Base-by-base conservation (phyloP, 306 rosid genomes). In the Cucumis cinereus region DNA sequence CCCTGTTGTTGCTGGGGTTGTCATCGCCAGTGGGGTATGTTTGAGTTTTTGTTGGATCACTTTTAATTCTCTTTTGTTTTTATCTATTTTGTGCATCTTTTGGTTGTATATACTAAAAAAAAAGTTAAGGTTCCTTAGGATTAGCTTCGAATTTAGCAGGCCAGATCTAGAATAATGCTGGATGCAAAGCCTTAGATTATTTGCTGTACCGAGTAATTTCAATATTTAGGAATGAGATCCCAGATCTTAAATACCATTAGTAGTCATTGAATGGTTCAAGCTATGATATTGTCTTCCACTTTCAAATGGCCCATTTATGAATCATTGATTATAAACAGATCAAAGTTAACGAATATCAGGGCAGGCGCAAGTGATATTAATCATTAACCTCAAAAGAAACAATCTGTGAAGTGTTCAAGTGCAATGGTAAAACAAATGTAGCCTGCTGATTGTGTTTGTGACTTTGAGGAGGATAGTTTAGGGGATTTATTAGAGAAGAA, bases 11-110 rank as follows among this genome's bases (percentile, higher is more conserved):
- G 33, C 99, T 59, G 99, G 99, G 16, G 99, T 94, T 77, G 97
- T 92, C 78, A 92, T 94, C 87, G 99, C 99, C 23, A 94, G 99
- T 56, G 99, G 99, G 93, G 99, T 94, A 90, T 77, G 93, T 60
- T 14, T 20, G 12, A 38, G 70, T 4, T 58, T 30, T 40, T 40
- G 4, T 76, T 78, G 20, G 63, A 75, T 81, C 60, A 7, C 77
- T 40, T n/a, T 60, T 52, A 33, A 9, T 26, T 9, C 67, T 3
- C 26, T 33, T 61, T 73, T 73, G 72, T 62, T 30, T 56, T 81
- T 59, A 45, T 77, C 11, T 45, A 66, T 75, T 45, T 54, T 23
- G 28, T 75, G 79, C 28, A 63, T 68, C 74, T 73, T 78, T 30
- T 55, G 28, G 10, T 69, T 71, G 58, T 4, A 8, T 45, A 69